Evolutionary conservation across 352 stramenopile species (phyloP), one percentile per base, ranked within the genome.

Genomic region (Phytophthora citrophthora): DNA sequence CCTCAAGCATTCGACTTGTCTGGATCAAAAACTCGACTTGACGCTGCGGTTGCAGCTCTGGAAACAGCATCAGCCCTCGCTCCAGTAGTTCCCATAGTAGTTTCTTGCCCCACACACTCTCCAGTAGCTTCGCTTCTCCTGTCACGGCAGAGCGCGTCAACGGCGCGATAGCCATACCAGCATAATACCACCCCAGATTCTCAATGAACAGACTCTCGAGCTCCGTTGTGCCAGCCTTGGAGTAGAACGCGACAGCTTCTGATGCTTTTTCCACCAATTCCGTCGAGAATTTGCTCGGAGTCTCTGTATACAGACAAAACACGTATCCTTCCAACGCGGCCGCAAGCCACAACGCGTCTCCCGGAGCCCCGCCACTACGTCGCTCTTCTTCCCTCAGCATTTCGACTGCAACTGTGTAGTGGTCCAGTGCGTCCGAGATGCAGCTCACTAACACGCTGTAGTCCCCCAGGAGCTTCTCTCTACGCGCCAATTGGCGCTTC

Each of bases 201-300:
- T 90, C 71, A 20, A 96, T 74, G 2, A 96, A 50, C 32, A 86
- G 36, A 49, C 78, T 86, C 59, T 94, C 86, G n/a, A 96, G 77
- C 26, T 89, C 84, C 12, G 27, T 69, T 38, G 83, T 86, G 23
- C 84, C 78, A 4, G 80, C 83, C 26, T 79, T 82, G 1, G 81
- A 75, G 61, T 96, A 96, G 49, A 91, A 64, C 7, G 65, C 54
- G 12, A 91, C 57, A 0, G 88, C 86, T 34, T 96, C 88, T 0
- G 86, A 93, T 0, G 81, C 72, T 57, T 92, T 91, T 29, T 96
- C 88, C 34, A 94, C 72, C 16, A 96, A 68, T 61, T 94, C 86
- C 20, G 90, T 68, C 12, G 76, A 66, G 18, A 94, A 88, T 40
- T 88, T 88, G 63, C 82, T 67, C 31, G 72, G 63, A 3, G 54